phyloP scores from a whole-genome alignment of 768 basidiomycete species.

The Macrolepiota albuminosa region DNA sequence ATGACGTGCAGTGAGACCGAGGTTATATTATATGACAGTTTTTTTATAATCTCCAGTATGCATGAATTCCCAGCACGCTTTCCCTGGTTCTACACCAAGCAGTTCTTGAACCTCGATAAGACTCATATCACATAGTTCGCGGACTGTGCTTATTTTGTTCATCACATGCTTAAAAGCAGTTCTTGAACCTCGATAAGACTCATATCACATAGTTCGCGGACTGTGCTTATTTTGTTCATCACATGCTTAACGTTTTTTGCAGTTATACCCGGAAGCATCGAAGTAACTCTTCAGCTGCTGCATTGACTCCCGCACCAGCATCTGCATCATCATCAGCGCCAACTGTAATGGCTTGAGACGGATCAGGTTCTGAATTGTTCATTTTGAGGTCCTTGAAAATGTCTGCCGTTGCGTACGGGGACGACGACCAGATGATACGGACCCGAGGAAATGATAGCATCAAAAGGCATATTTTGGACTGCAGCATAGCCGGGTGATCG shows the following conservation, averaged over 20 bases:
- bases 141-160: conserved; percentile 72
- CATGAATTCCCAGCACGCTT: conserved; percentile 76
- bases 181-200: conserved; percentile 56
- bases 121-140: conserved; percentile 65
- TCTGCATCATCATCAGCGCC: conserved; percentile 77
- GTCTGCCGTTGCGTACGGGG: conserved; percentile 85
- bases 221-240: conserved; percentile 72
- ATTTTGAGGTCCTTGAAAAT: conserved; percentile 91
- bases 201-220: conserved; percentile 72
- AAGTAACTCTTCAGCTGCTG: conserved; percentile 78
- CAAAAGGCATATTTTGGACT: conserved; percentile 90
- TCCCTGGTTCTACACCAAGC: conserved; percentile 79
- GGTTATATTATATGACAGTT: not conserved
- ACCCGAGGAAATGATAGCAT: conserved; percentile 88
- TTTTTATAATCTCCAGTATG: conserved; percentile 52
- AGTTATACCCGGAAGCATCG: conserved; percentile 79
- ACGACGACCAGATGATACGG: conserved; percentile 96
- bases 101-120: conserved; percentile 63
- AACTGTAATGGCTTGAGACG: conserved; percentile 65
- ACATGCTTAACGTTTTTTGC: conserved; percentile 83
- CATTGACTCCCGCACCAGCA: conserved; percentile 63
- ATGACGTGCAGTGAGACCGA: not conserved
- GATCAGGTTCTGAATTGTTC: conserved; percentile 78
- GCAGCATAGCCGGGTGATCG: conserved; percentile 49
- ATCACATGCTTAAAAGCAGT: conserved; percentile 77